A percentile compares a stretch with the other conserved stretches of the same genome.
Conservation (phyloP, 176 grass and related monocot species). For the Stipa capillata region DNA sequence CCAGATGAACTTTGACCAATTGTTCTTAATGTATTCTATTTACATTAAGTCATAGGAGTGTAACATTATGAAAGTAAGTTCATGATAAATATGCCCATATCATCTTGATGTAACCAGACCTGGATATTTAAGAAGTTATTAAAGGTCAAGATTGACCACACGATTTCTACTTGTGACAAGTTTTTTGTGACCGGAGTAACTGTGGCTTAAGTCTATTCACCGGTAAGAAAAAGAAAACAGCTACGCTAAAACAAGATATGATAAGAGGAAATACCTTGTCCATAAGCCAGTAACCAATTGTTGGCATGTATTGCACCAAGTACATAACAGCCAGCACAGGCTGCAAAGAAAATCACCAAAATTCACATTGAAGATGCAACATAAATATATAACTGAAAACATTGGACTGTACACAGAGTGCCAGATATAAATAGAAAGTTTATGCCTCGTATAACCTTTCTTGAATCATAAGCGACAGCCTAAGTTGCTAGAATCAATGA, state of each 20-base stretch:
- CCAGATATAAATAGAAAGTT: background rate
- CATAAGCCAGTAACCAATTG: constrained; percentile 83
- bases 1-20: background rate
- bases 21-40: background rate
- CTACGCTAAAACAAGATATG: background rate
- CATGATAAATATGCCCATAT: background rate
- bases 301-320: constrained; percentile 85
- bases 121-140: background rate
- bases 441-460: background rate
- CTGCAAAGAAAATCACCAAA: constrained; percentile 33
- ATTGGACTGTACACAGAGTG: background rate
- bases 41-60: background rate
- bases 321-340: constrained; percentile 93
- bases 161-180: background rate
- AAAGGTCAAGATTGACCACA: background rate
- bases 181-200: background rate
- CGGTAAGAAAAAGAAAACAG: background rate
- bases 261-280: constrained; percentile 64
- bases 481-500: background rate
- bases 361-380: background rate
- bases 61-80: background rate
- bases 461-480: background rate
- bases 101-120: background rate
- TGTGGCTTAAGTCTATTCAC: background rate
- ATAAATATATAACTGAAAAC: background rate